Evolutionary conservation across 306 rosid species (phyloP).

Genomic region (Acmispon strigosus): DNA sequence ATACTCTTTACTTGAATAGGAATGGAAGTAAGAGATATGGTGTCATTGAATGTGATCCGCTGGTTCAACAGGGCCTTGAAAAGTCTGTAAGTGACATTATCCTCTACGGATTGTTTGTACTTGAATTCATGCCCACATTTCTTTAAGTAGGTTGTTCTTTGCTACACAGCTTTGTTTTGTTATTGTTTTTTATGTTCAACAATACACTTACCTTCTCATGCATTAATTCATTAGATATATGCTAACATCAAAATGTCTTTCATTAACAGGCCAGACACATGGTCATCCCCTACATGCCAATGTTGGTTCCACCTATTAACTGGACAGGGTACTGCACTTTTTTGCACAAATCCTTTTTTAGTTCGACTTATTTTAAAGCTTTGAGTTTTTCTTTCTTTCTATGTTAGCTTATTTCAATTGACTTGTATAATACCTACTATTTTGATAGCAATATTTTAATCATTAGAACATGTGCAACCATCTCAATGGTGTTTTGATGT

Average conservation of each 20-base stretch:
- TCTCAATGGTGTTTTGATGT: not conserved
- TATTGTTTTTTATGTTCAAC: not conserved
- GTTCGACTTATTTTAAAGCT: not conserved
- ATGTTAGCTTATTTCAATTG: not conserved
- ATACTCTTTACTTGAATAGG: constrained; percentile 39
- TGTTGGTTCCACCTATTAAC: constrained; percentile 83
- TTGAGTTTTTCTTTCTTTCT: not conserved
- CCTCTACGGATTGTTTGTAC: not conserved
- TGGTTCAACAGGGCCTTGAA: constrained; percentile 70
- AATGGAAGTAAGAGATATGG: constrained; percentile 72
- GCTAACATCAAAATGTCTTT: constrained; percentile 17
- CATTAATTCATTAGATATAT: constrained; percentile 14
- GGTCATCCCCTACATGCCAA: constrained; percentile 98
- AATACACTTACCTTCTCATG: not conserved
- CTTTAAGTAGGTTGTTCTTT: not conserved
- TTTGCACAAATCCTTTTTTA: not conserved
- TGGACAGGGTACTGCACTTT: constrained; percentile 72
- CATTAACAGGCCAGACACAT: constrained; percentile 85
- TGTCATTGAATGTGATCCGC: constrained; percentile 81
- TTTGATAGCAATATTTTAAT: not conserved
- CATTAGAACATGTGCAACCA: not conserved
- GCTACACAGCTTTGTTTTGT: not conserved
- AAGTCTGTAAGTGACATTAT: constrained; percentile 61
- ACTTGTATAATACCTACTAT: not conserved
- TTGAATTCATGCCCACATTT: not conserved